These are phyloP conservation scores for Coemansia javaensis DNA, from an alignment of 192 early-diverging fungal genomes.

Conservation along the genomic window DNA sequence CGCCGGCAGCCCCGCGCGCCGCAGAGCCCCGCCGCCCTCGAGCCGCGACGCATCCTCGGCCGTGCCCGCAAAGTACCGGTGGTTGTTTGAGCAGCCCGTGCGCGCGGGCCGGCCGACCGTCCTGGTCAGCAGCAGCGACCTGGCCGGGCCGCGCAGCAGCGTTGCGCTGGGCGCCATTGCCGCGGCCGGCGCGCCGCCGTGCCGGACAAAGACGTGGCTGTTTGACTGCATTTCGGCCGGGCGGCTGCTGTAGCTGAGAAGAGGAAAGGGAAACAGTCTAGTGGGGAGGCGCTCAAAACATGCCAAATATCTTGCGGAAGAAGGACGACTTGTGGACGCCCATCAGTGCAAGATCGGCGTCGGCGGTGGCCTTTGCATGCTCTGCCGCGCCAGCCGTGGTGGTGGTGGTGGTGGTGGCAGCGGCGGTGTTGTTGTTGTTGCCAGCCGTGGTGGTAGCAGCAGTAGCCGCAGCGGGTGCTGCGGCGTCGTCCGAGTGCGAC, in stretches of 20 bases:
- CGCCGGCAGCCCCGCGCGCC: no score
- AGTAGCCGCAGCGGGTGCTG: no score
- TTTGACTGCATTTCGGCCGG: conserved; percentile 45
- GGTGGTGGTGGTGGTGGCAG: not conserved
- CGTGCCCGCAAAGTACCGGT: conserved; percentile 17
- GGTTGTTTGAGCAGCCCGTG: conserved; percentile 21
- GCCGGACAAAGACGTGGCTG: conserved; percentile 38
- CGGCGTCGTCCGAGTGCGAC: no score
- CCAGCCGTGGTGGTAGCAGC: no score
- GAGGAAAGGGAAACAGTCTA: not conserved
- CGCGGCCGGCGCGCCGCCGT: conserved; percentile 11
- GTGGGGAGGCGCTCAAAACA: conserved; percentile 25
- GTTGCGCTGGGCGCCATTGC: conserved; percentile 9
- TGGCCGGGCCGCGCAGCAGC: conserved; percentile 4
- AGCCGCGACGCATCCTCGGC: not conserved
- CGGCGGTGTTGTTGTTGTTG: no score
- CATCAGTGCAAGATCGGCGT: not conserved
- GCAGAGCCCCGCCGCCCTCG: not conserved
- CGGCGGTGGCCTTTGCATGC: conserved; percentile 4
- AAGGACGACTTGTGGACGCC: conserved; percentile 34
- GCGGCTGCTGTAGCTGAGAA: conserved; percentile 3
- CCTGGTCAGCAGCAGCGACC: conserved; percentile 17
- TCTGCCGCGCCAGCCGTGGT: conserved; percentile 6
- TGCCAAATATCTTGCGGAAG: conserved; percentile 51
- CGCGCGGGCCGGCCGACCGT: not conserved